These are phyloP conservation scores for Cytospora mali DNA, from an alignment of 2,329 filamentous ascomycete genomes.

Conservation along the genomic window DNA sequence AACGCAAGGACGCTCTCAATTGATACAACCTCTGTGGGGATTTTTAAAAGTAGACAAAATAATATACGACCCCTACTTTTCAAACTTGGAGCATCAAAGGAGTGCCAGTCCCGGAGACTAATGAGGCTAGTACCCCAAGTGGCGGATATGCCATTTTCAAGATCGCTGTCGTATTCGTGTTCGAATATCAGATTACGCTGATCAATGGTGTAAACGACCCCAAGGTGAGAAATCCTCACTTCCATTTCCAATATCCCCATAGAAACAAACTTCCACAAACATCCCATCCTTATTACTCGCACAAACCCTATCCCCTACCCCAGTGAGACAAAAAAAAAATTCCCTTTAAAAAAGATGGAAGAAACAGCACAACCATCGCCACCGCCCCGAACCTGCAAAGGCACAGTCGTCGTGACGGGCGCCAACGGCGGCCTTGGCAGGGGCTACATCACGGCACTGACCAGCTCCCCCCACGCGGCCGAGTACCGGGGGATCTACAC, in stretches of 20 bases:
- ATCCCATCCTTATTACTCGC: too few species aligned
- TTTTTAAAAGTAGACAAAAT: too few species aligned
- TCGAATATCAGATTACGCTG: background rate
- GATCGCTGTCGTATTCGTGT: background rate
- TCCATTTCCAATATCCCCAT: too few species aligned
- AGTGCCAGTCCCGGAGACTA: background rate
- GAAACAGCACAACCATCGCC: background rate
- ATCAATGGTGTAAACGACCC: background rate
- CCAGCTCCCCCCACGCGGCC: conserved; percentile 29
- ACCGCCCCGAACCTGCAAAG: conserved; percentile 26
- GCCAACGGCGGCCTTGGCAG: conserved; percentile 23
- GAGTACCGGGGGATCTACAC: conserved; percentile 41
- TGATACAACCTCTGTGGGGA: too few species aligned
- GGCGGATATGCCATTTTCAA: background rate
- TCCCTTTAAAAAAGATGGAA: background rate
- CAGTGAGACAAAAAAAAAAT: too few species aligned
- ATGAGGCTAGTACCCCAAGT: background rate
- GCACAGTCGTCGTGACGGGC: conserved; percentile 28
- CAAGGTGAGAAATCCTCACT: too few species aligned
- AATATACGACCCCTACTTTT: background rate
- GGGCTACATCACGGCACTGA: conserved; percentile 15
- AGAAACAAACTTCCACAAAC: too few species aligned
- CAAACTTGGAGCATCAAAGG: background rate
- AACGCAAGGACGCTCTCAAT: background rate
- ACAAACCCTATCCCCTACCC: too few species aligned